A percentile compares a stretch with the other conserved stretches of the same genome.
These are phyloP conservation scores for Vanrija pseudolonga DNA, from an alignment of 1,284 basidiomycete genomes.

Conservation along the genomic window DNA sequence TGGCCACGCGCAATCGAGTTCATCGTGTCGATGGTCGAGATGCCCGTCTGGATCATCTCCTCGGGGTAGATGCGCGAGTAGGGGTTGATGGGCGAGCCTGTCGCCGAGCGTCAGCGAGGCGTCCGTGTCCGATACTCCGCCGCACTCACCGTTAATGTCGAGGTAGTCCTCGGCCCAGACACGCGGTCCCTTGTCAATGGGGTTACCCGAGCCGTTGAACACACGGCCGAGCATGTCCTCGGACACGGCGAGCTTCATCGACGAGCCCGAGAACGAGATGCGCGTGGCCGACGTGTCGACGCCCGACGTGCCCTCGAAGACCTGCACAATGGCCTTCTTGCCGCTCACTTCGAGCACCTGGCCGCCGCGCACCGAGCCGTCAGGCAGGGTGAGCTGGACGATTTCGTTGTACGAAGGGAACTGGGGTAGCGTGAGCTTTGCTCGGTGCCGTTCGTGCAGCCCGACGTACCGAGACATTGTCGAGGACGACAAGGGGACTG, in stretches of 20 bases:
- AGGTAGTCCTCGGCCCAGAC: constrained; percentile 99
- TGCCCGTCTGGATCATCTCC: constrained; percentile 99
- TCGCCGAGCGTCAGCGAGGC: constrained; percentile 2
- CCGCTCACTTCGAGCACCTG: constrained; percentile 98
- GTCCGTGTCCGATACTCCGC: neutral
- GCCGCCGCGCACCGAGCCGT: constrained; percentile 90
- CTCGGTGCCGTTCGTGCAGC: neutral
- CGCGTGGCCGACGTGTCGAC: constrained; percentile 92
- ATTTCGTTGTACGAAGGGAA: constrained; percentile 99
- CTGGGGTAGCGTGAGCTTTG: too few species aligned
- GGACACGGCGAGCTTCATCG: constrained; percentile 98
- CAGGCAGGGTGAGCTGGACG: constrained; percentile 90
- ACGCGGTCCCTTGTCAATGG: constrained; percentile 97
- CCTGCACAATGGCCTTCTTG: constrained; percentile 98
- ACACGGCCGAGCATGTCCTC: constrained; percentile 99
- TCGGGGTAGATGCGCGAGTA: constrained; percentile 99
- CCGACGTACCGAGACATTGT: constrained; percentile 86
- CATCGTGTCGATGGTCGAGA: constrained; percentile 98
- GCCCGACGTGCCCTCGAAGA: constrained; percentile 97
- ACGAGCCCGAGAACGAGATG: constrained; percentile 95
- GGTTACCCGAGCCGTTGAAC: constrained; percentile 97
- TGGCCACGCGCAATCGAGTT: constrained; percentile 99
- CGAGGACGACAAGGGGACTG: constrained; percentile 90
- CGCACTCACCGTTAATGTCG: constrained; percentile 86
- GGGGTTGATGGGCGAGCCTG: constrained; percentile 98